Percentiles rank a stretch among this genome's conserved stretches.
Evolutionary conservation across 495 filamentous ascomycete genomes (phyloP).

Genomic region (Staphylotrichum longicolle): DNA sequence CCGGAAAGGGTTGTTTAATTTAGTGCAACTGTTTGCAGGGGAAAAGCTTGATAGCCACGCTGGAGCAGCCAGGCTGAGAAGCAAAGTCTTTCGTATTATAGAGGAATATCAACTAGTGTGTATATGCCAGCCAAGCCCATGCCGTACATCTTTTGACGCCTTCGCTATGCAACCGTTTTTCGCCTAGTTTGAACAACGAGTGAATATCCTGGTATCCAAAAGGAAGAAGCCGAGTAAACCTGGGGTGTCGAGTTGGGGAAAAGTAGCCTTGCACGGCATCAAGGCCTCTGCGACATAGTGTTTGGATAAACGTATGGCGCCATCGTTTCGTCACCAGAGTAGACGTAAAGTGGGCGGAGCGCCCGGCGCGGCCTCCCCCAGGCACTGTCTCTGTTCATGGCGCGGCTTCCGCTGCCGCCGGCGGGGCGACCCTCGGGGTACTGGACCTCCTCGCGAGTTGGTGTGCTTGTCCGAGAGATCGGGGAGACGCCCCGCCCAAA

Average conservation of each 20-base stretch:
- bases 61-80: not conserved
- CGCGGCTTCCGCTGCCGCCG: not conserved
- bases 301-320: constrained; percentile 13
- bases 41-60: not conserved
- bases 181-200: no score
- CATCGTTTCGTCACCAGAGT: constrained; percentile 5
- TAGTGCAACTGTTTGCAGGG: no score
- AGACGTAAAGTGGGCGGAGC: constrained; percentile 12
- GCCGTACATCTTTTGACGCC: constrained; percentile 15
- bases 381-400: not conserved
- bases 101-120: not conserved
- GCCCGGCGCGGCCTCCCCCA: constrained; percentile 11
- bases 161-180: constrained; percentile 16
- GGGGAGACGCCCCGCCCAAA: not conserved
- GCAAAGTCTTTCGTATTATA: not conserved
- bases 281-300: constrained; percentile 7
- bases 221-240: not conserved
- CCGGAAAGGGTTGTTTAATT: no score
- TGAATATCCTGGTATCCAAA: not conserved
- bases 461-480: not conserved
- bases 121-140: not conserved
- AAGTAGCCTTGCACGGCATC: not conserved
- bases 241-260: not conserved
- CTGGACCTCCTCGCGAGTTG: not conserved
- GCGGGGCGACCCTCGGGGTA: not conserved